A percentile compares a stretch with the other conserved stretches of the same genome.
Conservation (phyloP, 148 eudicot species). For the Beta vulgaris region DNA sequence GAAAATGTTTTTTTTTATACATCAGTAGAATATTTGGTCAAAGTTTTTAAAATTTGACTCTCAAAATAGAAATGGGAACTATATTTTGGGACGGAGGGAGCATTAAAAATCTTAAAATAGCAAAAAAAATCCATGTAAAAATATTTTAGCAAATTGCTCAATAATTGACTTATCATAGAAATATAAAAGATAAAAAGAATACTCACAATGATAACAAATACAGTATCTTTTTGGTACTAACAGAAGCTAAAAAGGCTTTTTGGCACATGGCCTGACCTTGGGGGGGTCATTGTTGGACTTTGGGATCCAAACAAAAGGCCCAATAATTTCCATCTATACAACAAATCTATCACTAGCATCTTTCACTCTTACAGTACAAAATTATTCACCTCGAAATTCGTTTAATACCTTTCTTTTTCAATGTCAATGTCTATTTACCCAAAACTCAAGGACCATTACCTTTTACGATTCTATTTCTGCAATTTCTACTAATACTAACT, state of each 20-base stretch:
- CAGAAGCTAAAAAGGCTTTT: background rate
- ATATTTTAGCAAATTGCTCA: too few species aligned
- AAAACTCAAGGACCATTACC: background rate
- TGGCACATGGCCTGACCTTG: background rate
- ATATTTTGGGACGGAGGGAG: too few species aligned
- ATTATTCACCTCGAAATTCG: conserved; percentile 16
- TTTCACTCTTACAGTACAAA: background rate
- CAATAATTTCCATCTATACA: background rate
- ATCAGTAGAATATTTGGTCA: too few species aligned
- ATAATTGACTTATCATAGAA: too few species aligned
- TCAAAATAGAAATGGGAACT: too few species aligned
- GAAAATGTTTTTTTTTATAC: too few species aligned
- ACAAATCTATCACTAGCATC: background rate
- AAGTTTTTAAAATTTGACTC: too few species aligned
- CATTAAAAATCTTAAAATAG: too few species aligned
- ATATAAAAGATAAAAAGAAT: too few species aligned
- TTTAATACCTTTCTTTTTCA: background rate
- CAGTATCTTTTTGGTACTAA: too few species aligned
- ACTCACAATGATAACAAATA: too few species aligned
- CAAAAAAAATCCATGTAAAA: too few species aligned
- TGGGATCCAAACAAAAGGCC: conserved; percentile 10
- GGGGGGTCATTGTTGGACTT: background rate
- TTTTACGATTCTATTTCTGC: background rate
- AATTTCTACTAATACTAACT: background rate
- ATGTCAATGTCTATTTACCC: background rate